Percentiles rank a stretch among this genome's conserved stretches.
Evolutionary conservation across 257 asterid species (phyloP).

Genomic region (Nicotiana attenuata): DNA sequence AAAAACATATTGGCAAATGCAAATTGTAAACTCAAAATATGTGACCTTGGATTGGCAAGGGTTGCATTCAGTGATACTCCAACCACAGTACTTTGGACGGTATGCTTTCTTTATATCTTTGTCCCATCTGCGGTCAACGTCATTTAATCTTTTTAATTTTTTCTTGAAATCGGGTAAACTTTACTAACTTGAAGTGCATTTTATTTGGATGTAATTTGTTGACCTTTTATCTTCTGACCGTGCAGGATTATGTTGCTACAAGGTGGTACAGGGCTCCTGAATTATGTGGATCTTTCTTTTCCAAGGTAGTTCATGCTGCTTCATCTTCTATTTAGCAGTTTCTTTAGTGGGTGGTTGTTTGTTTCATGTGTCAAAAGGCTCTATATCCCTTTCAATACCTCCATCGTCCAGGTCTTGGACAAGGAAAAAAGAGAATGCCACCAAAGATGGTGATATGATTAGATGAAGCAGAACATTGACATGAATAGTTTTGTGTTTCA

Average conservation of each 20-base stretch:
- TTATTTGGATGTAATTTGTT: background rate
- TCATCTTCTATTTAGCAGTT: background rate
- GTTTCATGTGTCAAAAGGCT: background rate
- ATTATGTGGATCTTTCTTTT: slow-evolving; percentile 91
- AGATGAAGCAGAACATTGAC: background rate
- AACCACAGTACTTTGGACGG: slow-evolving; percentile 91
- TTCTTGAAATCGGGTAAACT: background rate
- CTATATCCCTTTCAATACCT: background rate
- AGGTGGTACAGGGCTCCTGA: slow-evolving; percentile 99
- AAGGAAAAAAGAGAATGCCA: background rate
- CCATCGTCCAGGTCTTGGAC: background rate
- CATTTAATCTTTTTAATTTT: background rate
- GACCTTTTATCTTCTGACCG: slow-evolving; percentile 11
- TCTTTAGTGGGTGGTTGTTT: background rate
- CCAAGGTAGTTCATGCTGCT: slow-evolving; percentile 53
- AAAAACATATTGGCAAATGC: slow-evolving; percentile 97
- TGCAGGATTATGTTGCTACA: slow-evolving; percentile 98
- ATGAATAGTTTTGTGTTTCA: background rate
- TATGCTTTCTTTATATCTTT: slow-evolving; percentile 17
- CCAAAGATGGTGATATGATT: background rate
- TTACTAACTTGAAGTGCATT: background rate
- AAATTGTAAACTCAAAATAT: slow-evolving; percentile 88
- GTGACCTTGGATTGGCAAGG: slow-evolving; percentile 92
- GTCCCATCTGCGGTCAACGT: background rate
- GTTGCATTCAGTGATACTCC: slow-evolving; percentile 89